These are phyloP conservation scores for Candida sakaeoensis DNA, from an alignment of 805 yeast species.

Conservation along the genomic window DNA sequence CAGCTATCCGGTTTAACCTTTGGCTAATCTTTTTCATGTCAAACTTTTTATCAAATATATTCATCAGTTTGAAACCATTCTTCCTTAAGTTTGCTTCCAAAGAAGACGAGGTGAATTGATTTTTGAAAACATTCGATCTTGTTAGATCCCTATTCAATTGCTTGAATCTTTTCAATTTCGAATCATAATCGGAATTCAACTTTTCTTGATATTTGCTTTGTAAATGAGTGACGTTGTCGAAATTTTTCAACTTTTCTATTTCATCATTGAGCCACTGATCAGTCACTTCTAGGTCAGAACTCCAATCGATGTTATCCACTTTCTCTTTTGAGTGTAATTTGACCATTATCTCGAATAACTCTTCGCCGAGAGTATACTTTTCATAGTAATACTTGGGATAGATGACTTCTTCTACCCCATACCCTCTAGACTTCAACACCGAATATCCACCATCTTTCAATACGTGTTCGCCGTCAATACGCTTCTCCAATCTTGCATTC, in stretches of 20 bases:
- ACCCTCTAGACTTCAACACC: conserved; percentile 26
- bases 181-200: conserved; percentile 13
- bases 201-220: conserved; percentile 11
- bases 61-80: conserved; percentile 4
- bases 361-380: conserved; percentile 26
- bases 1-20: conserved; percentile 4
- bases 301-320: conserved; percentile 9
- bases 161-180: background rate
- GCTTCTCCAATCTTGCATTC: conserved; percentile 13
- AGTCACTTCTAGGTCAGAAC: conserved; percentile 1
- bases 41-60: conserved; percentile 1
- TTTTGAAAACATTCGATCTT: conserved; percentile 21
- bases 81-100: background rate
- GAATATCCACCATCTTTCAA: conserved; percentile 27
- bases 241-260: background rate
- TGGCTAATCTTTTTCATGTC: conserved; percentile 3
- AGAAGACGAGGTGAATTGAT: conserved; percentile 24
- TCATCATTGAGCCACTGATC: background rate
- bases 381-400: conserved; percentile 26
- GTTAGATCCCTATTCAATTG: conserved; percentile 2
- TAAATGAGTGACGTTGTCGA: conserved; percentile 4
- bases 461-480: conserved; percentile 10
- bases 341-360: conserved; percentile 31
- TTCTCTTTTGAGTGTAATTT: conserved; percentile 9
- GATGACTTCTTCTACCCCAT: conserved; percentile 24